Percentiles rank a stretch among this genome's conserved stretches.
Conservation (phyloP, 495 filamentous ascomycete species). For the Xylaria acuta region DNA sequence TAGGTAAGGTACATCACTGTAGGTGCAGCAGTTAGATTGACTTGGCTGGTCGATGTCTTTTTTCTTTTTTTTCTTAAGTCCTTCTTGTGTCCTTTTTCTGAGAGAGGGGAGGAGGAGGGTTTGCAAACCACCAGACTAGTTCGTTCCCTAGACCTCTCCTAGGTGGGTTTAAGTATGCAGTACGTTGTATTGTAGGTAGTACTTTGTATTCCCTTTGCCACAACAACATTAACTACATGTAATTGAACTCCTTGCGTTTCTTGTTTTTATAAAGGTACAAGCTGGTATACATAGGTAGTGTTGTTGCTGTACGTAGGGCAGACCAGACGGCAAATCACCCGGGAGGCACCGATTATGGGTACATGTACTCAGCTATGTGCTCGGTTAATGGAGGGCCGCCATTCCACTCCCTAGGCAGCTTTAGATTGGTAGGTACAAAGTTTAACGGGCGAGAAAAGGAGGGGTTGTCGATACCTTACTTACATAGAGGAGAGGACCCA, state of each 20-base stretch:
- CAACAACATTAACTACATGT: not conserved
- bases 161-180: not conserved
- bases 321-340: not conserved
- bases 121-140: constrained; percentile 1
- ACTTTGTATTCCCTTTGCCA: constrained; percentile 1
- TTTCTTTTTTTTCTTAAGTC: not conserved
- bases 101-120: not conserved
- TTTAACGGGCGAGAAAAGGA: not conserved
- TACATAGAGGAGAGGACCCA: not conserved
- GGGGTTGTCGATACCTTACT: not conserved
- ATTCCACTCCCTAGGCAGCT: not conserved
- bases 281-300: not conserved
- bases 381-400: not conserved
- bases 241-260: not conserved
- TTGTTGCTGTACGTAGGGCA: not conserved
- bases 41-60: not conserved
- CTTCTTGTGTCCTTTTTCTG: not conserved
- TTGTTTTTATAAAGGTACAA: not conserved
- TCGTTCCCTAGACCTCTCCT: constrained; percentile 1
- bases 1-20: not conserved
- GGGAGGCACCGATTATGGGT: not conserved
- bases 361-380: constrained; percentile 14
- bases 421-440: not conserved
- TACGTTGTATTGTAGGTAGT: not conserved
- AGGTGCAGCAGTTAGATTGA: not conserved